A percentile compares a stretch with the other conserved stretches of the same genome.
phyloP scores from a whole-genome alignment of 176 grass and related monocot species.

The Aegilops sharonensis region DNA sequence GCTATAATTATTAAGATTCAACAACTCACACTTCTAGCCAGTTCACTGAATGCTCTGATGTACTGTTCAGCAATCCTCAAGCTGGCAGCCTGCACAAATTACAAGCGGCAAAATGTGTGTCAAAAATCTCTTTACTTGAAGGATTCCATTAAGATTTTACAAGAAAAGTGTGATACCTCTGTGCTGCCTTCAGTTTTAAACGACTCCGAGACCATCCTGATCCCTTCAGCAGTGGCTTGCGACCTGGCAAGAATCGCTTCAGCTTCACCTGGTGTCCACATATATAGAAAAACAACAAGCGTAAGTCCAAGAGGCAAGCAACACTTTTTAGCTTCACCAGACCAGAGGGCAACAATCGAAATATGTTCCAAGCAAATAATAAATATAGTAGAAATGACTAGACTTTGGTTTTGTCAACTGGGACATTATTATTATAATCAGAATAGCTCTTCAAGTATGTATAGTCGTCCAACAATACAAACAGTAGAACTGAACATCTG shows the following conservation, averaged over 20 bases:
- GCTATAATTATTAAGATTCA: background rate
- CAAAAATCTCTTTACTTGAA: too few relatives aligned
- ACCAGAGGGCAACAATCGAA: background rate
- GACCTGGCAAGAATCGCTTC: slow-evolving; percentile 80
- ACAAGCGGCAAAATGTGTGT: background rate
- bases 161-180: slow-evolving; percentile 43
- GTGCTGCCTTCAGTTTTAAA: slow-evolving; percentile 68
- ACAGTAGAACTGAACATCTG: background rate
- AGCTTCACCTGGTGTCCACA: slow-evolving; percentile 62
- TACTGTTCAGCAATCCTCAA: slow-evolving; percentile 89
- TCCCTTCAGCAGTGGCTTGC: slow-evolving; percentile 63
- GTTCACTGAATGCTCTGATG: slow-evolving; percentile 57
- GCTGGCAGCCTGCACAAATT: slow-evolving; percentile 59
- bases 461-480: background rate
- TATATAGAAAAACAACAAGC: background rate
- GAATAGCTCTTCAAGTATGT: background rate
- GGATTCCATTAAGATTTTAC: too few relatives aligned
- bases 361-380: background rate
- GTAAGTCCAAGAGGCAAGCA: background rate
- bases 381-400: background rate
- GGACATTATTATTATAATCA: background rate
- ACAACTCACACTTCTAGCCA: slow-evolving; percentile 64
- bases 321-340: background rate
- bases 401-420: background rate
- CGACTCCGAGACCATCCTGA: slow-evolving; percentile 61